phyloP scores from a whole-genome alignment of 441 rosid genomes.

The Biscutella laevigata region DNA sequence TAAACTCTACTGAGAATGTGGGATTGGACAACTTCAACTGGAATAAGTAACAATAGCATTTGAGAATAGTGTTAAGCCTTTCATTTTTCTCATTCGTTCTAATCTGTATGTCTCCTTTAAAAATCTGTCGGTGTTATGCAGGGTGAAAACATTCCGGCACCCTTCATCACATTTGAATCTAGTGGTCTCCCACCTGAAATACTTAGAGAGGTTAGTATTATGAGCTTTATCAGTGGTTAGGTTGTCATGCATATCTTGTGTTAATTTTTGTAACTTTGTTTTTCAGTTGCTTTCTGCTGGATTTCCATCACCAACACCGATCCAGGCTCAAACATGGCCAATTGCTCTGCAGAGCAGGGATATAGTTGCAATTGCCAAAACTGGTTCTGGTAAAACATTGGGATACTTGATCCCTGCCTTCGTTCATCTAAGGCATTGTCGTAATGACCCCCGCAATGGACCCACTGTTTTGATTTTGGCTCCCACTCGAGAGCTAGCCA shows the following conservation, averaged over 20 bases:
- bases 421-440: conserved; percentile 58
- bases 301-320: conserved; percentile 79
- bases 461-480: conserved; percentile 88
- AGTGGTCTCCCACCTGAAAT: conserved; percentile 88
- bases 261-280: conserved; percentile 10
- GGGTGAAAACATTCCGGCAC: conserved; percentile 90
- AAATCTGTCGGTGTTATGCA: conserved; percentile 27
- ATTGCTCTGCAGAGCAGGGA: conserved; percentile 80
- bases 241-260: neutral
- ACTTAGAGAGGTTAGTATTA: conserved; percentile 62
- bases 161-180: conserved; percentile 85
- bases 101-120: conserved; percentile 4
- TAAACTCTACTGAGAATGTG: conserved; percentile 29
- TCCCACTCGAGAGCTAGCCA: conserved; percentile 93
- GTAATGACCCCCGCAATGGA: conserved; percentile 63
- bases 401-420: conserved; percentile 91
- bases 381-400: conserved; percentile 97
- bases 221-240: conserved; percentile 18
- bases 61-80: conserved; percentile 24
- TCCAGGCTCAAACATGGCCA: conserved; percentile 99
- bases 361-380: conserved; percentile 93
- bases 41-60: conserved; percentile 32
- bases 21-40: conserved; percentile 32
- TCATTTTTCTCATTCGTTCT: conserved; percentile 12
- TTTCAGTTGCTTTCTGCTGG: conserved; percentile 84